A percentile compares a stretch with the other conserved stretches of the same genome.
Conservation (phyloP, 192 early-diverging fungal genomes). For the Backusella morwellensis region DNA sequence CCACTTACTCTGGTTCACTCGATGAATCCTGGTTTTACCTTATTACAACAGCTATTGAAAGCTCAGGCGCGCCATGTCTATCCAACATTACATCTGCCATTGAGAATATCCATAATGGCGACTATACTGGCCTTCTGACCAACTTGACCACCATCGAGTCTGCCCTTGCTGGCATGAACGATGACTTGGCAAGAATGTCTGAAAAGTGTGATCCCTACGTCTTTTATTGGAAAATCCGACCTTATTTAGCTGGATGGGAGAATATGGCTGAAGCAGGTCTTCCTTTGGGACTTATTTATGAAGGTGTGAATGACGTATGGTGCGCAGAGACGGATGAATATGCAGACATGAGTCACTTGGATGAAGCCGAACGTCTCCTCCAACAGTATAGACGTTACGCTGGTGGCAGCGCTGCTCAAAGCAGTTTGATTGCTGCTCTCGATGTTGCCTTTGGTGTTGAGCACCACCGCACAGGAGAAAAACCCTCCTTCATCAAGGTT, state of each 20-base stretch:
- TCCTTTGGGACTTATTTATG: constrained; percentile 87
- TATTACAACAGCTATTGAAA: constrained; percentile 86
- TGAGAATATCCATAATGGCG: constrained; percentile 48
- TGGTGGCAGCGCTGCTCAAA: constrained; percentile 94
- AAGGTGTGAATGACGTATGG: constrained; percentile 71
- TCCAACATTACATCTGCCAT: constrained; percentile 70
- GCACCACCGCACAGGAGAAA: constrained; percentile 74
- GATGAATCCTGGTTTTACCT: constrained; percentile 99
- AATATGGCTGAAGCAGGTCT: constrained; percentile 85
- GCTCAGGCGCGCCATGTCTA: constrained; percentile 66
- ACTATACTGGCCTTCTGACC: constrained; percentile 48
- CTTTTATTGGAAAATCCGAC: constrained; percentile 92
- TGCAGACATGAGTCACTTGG: constrained; percentile 47
- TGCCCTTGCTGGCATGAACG: constrained; percentile 53
- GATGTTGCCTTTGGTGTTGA: constrained; percentile 88
- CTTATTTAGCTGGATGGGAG: constrained; percentile 90
- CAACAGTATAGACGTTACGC: constrained; percentile 72
- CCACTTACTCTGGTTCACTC: constrained; percentile 81
- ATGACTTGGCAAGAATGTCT: constrained; percentile 73
- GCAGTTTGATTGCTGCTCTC: constrained; percentile 85
- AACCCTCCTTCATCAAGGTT: constrained; percentile 8
- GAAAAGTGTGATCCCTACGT: constrained; percentile 94
- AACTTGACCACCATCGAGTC: constrained; percentile 55
- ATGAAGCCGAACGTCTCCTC: constrained; percentile 48
- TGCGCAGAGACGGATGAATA: constrained; percentile 40